These are phyloP conservation scores for Trichoderma harzianum DNA, from an alignment of 2,329 filamentous ascomycete species.

Conservation along the genomic window DNA sequence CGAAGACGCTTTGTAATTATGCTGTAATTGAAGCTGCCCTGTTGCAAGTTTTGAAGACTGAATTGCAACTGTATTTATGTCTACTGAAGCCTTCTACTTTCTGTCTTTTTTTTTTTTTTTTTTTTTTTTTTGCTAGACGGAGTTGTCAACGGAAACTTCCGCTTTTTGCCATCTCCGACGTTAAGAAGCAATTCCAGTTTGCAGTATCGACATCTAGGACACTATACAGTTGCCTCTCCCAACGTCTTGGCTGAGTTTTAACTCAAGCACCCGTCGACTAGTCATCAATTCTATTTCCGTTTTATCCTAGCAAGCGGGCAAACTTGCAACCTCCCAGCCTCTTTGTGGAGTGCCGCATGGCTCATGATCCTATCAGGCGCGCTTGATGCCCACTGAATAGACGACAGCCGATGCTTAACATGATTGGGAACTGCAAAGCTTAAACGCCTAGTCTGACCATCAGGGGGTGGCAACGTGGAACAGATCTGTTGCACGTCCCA, in stretches of 20 bases:
- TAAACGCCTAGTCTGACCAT: background rate
- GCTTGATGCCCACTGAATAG: background rate
- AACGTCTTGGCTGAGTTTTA: background rate
- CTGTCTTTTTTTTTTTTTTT: background rate
- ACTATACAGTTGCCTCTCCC: background rate
- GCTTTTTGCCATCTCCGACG: background rate
- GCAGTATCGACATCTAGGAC: background rate
- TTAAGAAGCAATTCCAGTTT: background rate
- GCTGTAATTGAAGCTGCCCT: background rate
- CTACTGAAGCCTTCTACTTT: background rate
- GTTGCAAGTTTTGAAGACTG: background rate
- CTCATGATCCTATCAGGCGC: background rate
- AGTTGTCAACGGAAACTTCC: background rate
- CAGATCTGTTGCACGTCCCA: background rate
- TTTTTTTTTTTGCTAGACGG: background rate
- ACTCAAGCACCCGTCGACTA: background rate
- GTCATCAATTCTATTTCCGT: background rate
- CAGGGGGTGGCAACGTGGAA: background rate
- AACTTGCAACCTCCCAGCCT: background rate
- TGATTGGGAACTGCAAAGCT: background rate
- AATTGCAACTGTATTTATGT: background rate
- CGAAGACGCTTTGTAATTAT: background rate
- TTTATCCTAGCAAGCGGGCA: background rate
- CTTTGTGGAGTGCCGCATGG: background rate
- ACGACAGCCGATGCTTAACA: background rate